Percentiles rank a stretch among this genome's conserved stretches.
phyloP scores from a whole-genome alignment of 139 green algal species.

The Chlamydomonas urium region DNA sequence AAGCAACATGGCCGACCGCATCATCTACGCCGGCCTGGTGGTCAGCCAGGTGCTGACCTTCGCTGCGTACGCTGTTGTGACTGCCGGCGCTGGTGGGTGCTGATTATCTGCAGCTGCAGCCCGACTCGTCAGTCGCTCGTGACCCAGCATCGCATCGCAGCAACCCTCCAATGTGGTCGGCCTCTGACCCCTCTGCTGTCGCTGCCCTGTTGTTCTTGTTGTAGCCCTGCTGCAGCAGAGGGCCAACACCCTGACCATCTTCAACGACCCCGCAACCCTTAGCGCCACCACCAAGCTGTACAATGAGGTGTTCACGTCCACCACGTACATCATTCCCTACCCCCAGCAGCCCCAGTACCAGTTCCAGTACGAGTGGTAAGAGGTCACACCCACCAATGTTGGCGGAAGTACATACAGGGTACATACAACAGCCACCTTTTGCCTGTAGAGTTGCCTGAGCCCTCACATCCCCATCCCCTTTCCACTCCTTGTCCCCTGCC shows the following conservation, averaged over 20 bases:
- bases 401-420: background rate
- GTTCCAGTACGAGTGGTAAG: slow-evolving; percentile 30
- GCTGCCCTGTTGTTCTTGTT: background rate
- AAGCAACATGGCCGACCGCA: too few species aligned
- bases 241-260: slow-evolving; percentile 17
- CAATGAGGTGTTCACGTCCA: slow-evolving; percentile 16
- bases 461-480: slow-evolving; percentile 13
- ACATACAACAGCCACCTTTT: background rate
- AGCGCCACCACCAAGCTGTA: background rate
- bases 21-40: slow-evolving; percentile 11
- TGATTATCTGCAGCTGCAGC: background rate
- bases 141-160: too few species aligned
- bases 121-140: background rate
- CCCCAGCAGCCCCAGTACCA: slow-evolving; percentile 22
- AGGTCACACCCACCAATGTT: background rate
- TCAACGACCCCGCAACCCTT: background rate
- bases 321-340: slow-evolving; percentile 30
- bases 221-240: slow-evolving; percentile 24
- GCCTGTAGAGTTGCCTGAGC: background rate
- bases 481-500: slow-evolving; percentile 13
- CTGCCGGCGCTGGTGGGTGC: slow-evolving; percentile 18
- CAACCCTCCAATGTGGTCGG: background rate
- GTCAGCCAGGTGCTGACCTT: slow-evolving; percentile 14
- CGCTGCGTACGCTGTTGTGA: slow-evolving; percentile 13
- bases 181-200: background rate